phyloP scores from a whole-genome alignment of 2,329 filamentous ascomycete genomes.

The Fusarium lateritium region DNA sequence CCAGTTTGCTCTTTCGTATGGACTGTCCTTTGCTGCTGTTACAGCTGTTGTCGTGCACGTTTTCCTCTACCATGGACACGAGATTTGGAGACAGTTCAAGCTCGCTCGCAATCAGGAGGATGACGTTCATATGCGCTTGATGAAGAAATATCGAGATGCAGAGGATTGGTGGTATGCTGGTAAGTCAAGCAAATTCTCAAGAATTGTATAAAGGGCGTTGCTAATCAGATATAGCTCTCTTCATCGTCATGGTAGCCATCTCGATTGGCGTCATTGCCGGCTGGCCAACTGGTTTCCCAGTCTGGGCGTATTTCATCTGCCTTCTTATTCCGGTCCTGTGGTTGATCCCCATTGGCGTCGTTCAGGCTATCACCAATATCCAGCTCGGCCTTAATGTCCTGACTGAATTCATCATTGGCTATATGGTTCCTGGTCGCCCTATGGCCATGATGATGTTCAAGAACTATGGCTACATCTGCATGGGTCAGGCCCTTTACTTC shows the following conservation, averaged over 20 bases:
- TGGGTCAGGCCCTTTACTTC: constrained; percentile 76
- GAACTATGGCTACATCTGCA: constrained; percentile 79
- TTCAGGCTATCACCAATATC: constrained; percentile 73
- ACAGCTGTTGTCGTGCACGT: constrained; percentile 72
- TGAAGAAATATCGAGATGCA: constrained; percentile 73
- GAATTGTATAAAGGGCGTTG: constrained; percentile 27
- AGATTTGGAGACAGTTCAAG: constrained; percentile 69
- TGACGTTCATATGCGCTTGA: constrained; percentile 72
- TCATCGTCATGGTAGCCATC: constrained; percentile 67
- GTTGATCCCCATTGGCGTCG: constrained; percentile 73
- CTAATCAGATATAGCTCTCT: constrained; percentile 56
- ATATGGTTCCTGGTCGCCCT: constrained; percentile 79
- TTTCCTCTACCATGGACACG: constrained; percentile 67
- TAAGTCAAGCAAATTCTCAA: constrained; percentile 57
- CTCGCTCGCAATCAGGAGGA: constrained; percentile 70
- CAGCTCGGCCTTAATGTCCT: constrained; percentile 78
- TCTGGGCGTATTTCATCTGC: constrained; percentile 71
- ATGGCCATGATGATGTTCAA: constrained; percentile 86
- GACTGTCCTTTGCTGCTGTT: constrained; percentile 77
- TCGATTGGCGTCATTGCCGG: constrained; percentile 69
- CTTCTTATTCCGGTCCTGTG: constrained; percentile 70
- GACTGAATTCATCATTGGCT: constrained; percentile 81
- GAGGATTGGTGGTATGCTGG: constrained; percentile 72
- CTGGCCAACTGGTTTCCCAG: constrained; percentile 71
- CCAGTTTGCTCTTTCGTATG: constrained; percentile 73